Evolutionary conservation across 2,329 filamentous ascomycete species (phyloP), one percentile per base, ranked within the genome.

Genomic region (Juglanconis sp.): DNA sequence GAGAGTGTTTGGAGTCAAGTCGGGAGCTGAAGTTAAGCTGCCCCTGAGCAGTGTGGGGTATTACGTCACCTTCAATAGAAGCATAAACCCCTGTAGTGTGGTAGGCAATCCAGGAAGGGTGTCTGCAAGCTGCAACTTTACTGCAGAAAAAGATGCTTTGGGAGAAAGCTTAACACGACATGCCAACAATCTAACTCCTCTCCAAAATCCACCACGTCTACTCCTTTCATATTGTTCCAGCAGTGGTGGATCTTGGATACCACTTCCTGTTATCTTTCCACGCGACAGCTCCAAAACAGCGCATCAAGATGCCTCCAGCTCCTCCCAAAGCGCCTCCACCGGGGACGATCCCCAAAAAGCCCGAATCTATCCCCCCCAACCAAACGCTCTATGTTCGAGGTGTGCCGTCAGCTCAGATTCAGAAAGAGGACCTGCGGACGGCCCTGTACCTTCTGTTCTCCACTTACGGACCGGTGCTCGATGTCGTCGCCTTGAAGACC

Each of bases 401-500:
- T 69, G 83, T 99, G 2, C 84, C 84, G 1, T 92, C 91, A 30
- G 86, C 92, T 63, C 97, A 96, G 78, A 86, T 98, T 64, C 90
- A 90, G 70, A 99, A 98, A 74, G 81, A 85, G 63, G 93, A 98
- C 72, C 78, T 99, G 47, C 88, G 92, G 69, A 89, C 91, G 50
- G 89, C 89, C 5, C 83, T 99, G 35, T 99, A 99, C 77, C 90
- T 92, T 74, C 84, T 98, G 11, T 98, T 98, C 74, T 92, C 92
- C 10, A 96, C 92, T 13, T 96, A 96, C 72, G 95, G 95, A 46
- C 87, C 92, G 0, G 90, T 99, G 15, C 85, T 99, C 61, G 95
- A 99, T 72, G 86, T 99, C 24, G 90, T 97, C 53, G 91, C 91
- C 35, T 81, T 97, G 68, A 96, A 92, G 78, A 96, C 91, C 1